Evolutionary conservation across 2,329 filamentous ascomycete species (phyloP), one percentile per base, ranked within the genome.

Genomic region (Colletotrichum sp.): DNA sequence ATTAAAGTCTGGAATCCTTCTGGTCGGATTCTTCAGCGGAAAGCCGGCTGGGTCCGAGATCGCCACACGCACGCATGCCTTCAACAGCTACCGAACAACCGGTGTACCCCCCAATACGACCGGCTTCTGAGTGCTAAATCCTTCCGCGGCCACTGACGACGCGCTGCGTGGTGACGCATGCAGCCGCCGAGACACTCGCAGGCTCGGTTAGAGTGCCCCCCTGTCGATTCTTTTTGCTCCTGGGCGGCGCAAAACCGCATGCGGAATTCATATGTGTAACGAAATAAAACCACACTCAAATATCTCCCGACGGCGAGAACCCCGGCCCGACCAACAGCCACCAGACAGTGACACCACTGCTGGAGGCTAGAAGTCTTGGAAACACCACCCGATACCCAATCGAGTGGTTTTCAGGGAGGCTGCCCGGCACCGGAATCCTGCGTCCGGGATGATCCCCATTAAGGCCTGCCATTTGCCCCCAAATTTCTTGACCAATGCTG

Each of bases 361-460:
- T 27, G 11, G 25, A 30, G 67, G 25, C 55, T 36, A 34, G 64
- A 34, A 49, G n/a, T 32, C 44, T 73, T 69, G 73, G 32, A 57
- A 19, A 27, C n/a, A 69, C 55, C 36, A 25, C 15, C 15, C 64
- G 44, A 59, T 73, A 19, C 65, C 65, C 16, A 25, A 25, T 73
- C 25, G 44, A 69, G 36, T 22, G 44, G 29, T 4, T 32, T 30
- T 19, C 16, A 71, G 13, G 68, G 25, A 36, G n/a, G 19, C 32
- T 25, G 19, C 29, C 11, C 12, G 52, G 70, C 22, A 55, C 22
- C 70, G 44, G 32, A 61, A 13, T 39, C 69, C 6, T 36, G 25
- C 22, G 49, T 39, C 74, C 15, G 64, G 70, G 70, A 61, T 69
- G 32, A 73, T 69, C 74, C 70, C 65, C n/a, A 52, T 39, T 61